Evolutionary conservation across 306 rosid species (phyloP).

Genomic region (Rosa persica): DNA sequence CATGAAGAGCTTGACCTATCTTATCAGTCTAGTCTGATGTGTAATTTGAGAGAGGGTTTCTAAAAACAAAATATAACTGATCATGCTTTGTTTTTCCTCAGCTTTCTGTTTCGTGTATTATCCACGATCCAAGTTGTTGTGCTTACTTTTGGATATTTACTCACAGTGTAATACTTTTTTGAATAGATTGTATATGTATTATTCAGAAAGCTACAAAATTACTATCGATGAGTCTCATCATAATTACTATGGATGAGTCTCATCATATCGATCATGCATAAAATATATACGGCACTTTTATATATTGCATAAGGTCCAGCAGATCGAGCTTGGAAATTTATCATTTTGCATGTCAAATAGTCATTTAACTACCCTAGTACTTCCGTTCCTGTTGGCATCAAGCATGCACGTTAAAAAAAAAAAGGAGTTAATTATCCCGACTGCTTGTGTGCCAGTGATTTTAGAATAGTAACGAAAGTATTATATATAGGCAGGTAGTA

Average conservation of each 20-base stretch:
- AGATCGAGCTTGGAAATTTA: neutral
- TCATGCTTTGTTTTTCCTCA: constrained; percentile 63
- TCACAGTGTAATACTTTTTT: neutral
- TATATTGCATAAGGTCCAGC: neutral
- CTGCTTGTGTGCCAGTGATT: neutral
- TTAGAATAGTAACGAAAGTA: neutral
- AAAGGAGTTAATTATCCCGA: neutral
- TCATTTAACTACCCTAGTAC: neutral
- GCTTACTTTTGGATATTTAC: constrained; percentile 23
- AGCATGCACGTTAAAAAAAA: neutral
- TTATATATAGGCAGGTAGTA: no score
- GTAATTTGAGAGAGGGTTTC: constrained; percentile 32
- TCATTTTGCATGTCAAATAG: constrained; percentile 3
- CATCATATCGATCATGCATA: neutral
- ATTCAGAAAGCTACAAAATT: neutral
- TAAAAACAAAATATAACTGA: constrained; percentile 11
- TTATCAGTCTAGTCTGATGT: constrained; percentile 57
- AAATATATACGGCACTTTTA: no score
- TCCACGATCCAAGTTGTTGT: constrained; percentile 48
- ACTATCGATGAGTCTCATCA: neutral
- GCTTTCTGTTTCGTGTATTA: constrained; percentile 52
- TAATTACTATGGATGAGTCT: neutral
- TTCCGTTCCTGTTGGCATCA: neutral
- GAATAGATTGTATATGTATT: neutral
- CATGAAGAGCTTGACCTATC: constrained; percentile 55